phyloP scores from a whole-genome alignment of 108 stramenopile species.

The Chaetoceros muelleri region DNA sequence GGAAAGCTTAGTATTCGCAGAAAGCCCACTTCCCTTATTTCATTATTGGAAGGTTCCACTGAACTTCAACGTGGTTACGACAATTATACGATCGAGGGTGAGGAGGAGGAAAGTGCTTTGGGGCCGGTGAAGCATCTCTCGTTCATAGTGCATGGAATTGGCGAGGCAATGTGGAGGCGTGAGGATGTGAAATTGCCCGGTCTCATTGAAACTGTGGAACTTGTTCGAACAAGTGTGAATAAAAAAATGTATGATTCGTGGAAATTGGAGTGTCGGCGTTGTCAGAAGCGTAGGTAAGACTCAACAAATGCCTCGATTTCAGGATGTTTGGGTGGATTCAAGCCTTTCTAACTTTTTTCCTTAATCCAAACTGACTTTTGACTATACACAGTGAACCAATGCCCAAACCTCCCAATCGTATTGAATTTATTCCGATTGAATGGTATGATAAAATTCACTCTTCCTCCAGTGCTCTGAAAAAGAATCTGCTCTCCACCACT shows the following conservation, averaged over 20 bases:
- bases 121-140: constrained; percentile 61
- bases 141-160: constrained; percentile 89
- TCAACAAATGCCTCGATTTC: neutral
- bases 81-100: constrained; percentile 46
- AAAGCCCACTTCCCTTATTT: constrained; percentile 7
- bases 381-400: constrained; percentile 15
- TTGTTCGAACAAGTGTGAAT: constrained; percentile 36
- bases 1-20: constrained; percentile 28
- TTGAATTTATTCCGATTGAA: constrained; percentile 76
- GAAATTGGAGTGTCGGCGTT: constrained; percentile 48
- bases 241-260: constrained; percentile 43
- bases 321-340: too few relatives aligned
- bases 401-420: constrained; percentile 52
- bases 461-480: constrained; percentile 42
- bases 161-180: constrained; percentile 60
- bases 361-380: neutral
- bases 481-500: constrained; percentile 55
- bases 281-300: constrained; percentile 21
- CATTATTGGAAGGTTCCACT: constrained; percentile 5
- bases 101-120: constrained; percentile 61
- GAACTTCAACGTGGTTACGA: constrained; percentile 72
- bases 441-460: constrained; percentile 77
- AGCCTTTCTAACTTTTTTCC: too few relatives aligned
- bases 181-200: constrained; percentile 36
- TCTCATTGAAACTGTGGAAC: constrained; percentile 36